A percentile compares a stretch with the other conserved stretches of the same genome.
Evolutionary conservation across 345 rosid species (phyloP).

Genomic region (Eucalyptus sp.): DNA sequence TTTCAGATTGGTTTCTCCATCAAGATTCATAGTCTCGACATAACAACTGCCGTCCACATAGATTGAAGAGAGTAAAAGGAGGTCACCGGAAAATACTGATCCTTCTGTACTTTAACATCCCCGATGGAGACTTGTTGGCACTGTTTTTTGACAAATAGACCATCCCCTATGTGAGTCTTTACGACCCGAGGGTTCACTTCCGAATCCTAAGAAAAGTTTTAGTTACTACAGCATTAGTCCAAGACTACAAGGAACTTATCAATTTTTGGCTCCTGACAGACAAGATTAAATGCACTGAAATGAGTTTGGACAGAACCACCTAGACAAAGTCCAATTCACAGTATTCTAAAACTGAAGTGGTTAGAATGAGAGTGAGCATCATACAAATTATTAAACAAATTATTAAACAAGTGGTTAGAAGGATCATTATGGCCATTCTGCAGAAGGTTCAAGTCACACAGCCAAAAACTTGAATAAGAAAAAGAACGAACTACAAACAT

Average conservation of each 20-base stretch:
- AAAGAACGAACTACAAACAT: background rate
- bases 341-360: background rate
- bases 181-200: constrained; percentile 36
- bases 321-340: background rate
- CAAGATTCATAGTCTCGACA: constrained; percentile 82
- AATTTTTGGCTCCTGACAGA: background rate
- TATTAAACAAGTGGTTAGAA: background rate
- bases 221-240: background rate
- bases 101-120: constrained; percentile 44
- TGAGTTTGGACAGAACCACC: background rate
- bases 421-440: background rate
- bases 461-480: background rate
- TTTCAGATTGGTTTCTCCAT: constrained; percentile 73
- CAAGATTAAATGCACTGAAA: background rate
- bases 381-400: background rate
- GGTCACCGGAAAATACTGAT: constrained; percentile 52
- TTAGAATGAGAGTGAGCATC: background rate
- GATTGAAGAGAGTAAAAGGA: constrained; percentile 54
- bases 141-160: constrained; percentile 17
- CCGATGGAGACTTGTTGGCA: constrained; percentile 55
- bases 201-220: constrained; percentile 12
- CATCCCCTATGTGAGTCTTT: constrained; percentile 28
- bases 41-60: constrained; percentile 73
- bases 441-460: background rate
- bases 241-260: background rate